These are phyloP conservation scores for Cyberlindnera americana DNA, from an alignment of 805 yeast species.

Conservation along the genomic window DNA sequence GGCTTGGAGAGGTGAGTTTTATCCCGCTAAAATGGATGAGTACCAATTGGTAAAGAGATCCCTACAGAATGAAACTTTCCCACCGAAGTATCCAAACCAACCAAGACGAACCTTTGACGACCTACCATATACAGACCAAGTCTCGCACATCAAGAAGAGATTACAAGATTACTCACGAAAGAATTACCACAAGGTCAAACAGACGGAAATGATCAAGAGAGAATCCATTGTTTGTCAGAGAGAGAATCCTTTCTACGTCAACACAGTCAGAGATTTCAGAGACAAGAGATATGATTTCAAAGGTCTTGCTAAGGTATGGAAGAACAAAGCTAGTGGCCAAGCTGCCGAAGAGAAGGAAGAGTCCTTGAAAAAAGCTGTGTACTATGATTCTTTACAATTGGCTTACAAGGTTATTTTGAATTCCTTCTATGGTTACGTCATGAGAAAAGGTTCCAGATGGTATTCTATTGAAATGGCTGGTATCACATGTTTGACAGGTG, in stretches of 20 bases:
- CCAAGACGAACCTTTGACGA: constrained; percentile 71
- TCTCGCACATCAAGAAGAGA: constrained; percentile 67
- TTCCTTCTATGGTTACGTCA: constrained; percentile 96
- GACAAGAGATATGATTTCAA: constrained; percentile 96
- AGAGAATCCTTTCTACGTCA: constrained; percentile 94
- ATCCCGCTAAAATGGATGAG: constrained; percentile 87
- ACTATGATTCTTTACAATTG: constrained; percentile 91
- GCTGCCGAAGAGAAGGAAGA: constrained; percentile 67
- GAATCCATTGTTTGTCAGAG: constrained; percentile 96
- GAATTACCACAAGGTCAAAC: constrained; percentile 76
- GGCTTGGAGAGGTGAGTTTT: constrained; percentile 98
- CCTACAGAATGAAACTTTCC: constrained; percentile 72
- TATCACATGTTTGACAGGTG: constrained; percentile 96
- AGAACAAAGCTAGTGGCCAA: constrained; percentile 64
- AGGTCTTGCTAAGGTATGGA: constrained; percentile 92
- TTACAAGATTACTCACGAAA: constrained; percentile 81
- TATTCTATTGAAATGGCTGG: constrained; percentile 99
- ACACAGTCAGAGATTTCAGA: constrained; percentile 91
- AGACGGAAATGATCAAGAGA: constrained; percentile 78
- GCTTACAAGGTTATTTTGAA: constrained; percentile 97
- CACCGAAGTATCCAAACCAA: constrained; percentile 52
- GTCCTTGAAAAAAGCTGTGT: constrained; percentile 88
- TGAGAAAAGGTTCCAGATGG: constrained; percentile 99
- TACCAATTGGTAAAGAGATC: constrained; percentile 87
- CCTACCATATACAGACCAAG: constrained; percentile 74